Base-by-base conservation (phyloP, 148 eudicot genomes). In the Camellia sinensis region DNA sequence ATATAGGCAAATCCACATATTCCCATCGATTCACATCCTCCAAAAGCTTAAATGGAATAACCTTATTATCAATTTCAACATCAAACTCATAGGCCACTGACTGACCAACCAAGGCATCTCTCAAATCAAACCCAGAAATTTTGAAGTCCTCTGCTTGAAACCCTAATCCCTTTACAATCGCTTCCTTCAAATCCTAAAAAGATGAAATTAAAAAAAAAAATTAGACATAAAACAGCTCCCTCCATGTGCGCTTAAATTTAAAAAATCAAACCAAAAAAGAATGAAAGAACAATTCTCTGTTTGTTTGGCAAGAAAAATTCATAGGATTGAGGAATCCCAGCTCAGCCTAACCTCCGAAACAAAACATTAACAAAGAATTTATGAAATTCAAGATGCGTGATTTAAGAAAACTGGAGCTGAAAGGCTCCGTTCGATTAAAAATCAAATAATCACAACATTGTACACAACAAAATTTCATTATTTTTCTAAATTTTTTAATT, bases 11-110 rank as follows among this genome's bases (percentile, higher is more conserved):
- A 88, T 93, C 97, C 50, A 92, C 97, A 40, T 84, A 91, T 68
- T 95, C 99, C 99, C 99, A 95, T 72, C 85, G 80, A 7, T 92
- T 88, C 60, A 92, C 99, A 82, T 92, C 97, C 89, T 95, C 97
- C 81, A 93, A 63, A 54, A 95, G 89, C 92, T 90, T 93, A 77
- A 95, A 85, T 3, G 97, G 97, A 73, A 89, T 85, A 77, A 92
- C 90, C 82, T 89, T 91, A 56, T 93, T 87, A 57, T 92, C 97
- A 76, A 93, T 87, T 90, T 95, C 97, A 19, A 95, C 90, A 81
- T 96, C 95, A 18, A 96, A 96, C 74, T 96, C 99, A 72, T 96
- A 96, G 0, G 94, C 91, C 67, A 92, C 43, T 86, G 79, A 92
- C 94, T 81, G 79, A 92, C 94, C 82, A 83, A 88, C 84, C 74